Percentiles rank a stretch among this genome's conserved stretches.
These are phyloP conservation scores for Fusarium anguioides DNA, from an alignment of 2,329 filamentous ascomycete genomes.

Conservation along the genomic window DNA sequence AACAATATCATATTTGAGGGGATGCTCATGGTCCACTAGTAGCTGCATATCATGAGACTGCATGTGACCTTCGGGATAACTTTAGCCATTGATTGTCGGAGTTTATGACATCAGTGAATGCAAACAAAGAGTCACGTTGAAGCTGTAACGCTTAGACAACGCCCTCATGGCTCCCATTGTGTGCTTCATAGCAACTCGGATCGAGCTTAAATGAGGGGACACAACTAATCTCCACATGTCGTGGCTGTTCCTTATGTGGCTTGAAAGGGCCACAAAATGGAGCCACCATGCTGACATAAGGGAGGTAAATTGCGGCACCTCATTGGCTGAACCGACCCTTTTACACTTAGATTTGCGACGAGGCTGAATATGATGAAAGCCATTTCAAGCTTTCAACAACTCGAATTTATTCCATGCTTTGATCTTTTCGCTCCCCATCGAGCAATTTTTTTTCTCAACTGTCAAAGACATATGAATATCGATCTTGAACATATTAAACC, in stretches of 20 bases:
- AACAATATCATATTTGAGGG: background rate
- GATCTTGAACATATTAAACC: constrained; percentile 1
- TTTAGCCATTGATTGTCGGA: background rate
- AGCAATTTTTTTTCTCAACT: too few species aligned
- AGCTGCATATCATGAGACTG: constrained; percentile 27
- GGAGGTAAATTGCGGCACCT: background rate
- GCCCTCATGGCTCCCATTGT: constrained; percentile 7
- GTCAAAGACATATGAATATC: background rate
- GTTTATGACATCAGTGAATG: background rate
- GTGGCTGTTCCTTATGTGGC: constrained; percentile 5
- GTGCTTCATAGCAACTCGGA: constrained; percentile 2
- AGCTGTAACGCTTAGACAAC: background rate
- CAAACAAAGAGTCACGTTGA: background rate
- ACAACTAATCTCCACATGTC: background rate
- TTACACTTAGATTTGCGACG: constrained; percentile 39
- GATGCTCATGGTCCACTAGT: constrained; percentile 5
- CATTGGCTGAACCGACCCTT: constrained; percentile 30
- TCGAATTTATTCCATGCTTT: constrained; percentile 7
- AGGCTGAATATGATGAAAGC: constrained; percentile 34
- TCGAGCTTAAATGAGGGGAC: background rate
- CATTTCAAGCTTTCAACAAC: constrained; percentile 7
- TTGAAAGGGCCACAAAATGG: constrained; percentile 1
- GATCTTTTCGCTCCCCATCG: background rate
- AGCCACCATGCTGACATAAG: constrained; percentile 37
- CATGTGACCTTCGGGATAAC: constrained; percentile 2